Conservation (phyloP, 2,329 filamentous ascomycete genomes). For the Claviceps quebecensis region DNA sequence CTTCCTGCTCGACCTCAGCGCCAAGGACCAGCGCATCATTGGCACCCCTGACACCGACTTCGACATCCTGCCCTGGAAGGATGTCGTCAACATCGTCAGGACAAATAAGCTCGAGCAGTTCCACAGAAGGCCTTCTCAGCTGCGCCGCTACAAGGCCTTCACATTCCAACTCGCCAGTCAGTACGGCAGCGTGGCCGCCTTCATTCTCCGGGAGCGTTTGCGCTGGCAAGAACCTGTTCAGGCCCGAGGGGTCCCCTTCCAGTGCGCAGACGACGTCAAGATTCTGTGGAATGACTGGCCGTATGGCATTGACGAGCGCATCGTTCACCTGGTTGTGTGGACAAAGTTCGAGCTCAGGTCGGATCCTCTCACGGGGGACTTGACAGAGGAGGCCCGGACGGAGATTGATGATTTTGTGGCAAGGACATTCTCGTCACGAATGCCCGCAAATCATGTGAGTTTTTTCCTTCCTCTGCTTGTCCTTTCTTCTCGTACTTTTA, state of each 20-base stretch:
- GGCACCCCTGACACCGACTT: slow-evolving; percentile 56
- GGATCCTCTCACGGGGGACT: slow-evolving; percentile 47
- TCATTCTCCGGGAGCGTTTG: slow-evolving; percentile 57
- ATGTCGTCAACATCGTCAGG: slow-evolving; percentile 48
- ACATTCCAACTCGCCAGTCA: slow-evolving; percentile 46
- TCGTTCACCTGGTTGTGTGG: slow-evolving; percentile 84
- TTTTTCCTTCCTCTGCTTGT: not conserved
- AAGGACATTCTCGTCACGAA: slow-evolving; percentile 44
- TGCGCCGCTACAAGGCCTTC: slow-evolving; percentile 65
- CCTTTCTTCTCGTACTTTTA: not conserved
- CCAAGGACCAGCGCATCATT: slow-evolving; percentile 59
- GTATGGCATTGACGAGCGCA: slow-evolving; percentile 65
- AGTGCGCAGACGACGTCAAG: slow-evolving; percentile 44
- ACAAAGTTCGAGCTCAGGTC: slow-evolving; percentile 73
- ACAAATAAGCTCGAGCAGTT: slow-evolving; percentile 62
- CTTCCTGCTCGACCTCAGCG: slow-evolving; percentile 47
- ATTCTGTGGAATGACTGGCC: slow-evolving; percentile 89
- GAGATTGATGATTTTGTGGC: slow-evolving; percentile 60
- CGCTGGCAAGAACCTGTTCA: slow-evolving; percentile 44
- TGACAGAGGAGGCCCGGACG: slow-evolving; percentile 47
- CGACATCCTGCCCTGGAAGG: slow-evolving; percentile 49
- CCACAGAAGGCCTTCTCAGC: slow-evolving; percentile 59
- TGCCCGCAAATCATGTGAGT: slow-evolving; percentile 40
- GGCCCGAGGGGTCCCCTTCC: slow-evolving; percentile 25
- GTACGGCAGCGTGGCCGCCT: slow-evolving; percentile 66